Conservation (phyloP, 768 basidiomycete genomes). For the Rhizopogon vinicolor region DNA sequence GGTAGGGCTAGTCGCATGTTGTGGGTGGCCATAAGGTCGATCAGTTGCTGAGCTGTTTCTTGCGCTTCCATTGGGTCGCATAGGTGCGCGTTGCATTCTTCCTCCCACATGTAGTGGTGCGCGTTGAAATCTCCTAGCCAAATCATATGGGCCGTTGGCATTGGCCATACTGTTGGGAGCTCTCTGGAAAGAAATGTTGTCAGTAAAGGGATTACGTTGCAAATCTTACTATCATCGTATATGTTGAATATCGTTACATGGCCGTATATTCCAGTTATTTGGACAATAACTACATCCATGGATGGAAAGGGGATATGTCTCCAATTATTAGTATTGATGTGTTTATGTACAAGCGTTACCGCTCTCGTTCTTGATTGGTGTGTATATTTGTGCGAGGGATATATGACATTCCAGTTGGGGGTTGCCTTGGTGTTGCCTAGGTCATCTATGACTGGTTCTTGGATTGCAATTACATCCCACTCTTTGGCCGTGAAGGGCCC, state of each 20-base stretch:
- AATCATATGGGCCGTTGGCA: conserved; percentile 8
- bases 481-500: background rate
- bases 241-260: conserved; percentile 11
- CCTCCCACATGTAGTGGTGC: conserved; percentile 29
- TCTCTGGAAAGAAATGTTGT: background rate
- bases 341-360: conserved; percentile 15
- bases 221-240: conserved; percentile 7
- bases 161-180: background rate
- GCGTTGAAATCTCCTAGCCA: conserved; percentile 28
- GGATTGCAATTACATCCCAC: conserved; percentile 1
- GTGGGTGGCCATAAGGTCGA: conserved; percentile 14
- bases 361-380: conserved; percentile 3
- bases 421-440: background rate
- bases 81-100: conserved; percentile 13
- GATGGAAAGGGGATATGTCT: conserved; percentile 11
- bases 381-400: conserved; percentile 5
- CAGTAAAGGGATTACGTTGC: background rate
- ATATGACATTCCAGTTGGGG: background rate
- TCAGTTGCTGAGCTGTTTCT: conserved; percentile 7
- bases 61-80: conserved; percentile 14
- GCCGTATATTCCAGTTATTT: background rate
- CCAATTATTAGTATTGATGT: conserved; percentile 18
- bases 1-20: conserved; percentile 27
- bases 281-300: conserved; percentile 17
- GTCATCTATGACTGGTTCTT: background rate